phyloP scores from a whole-genome alignment of 805 yeast species.

The Isabelozyma pseudorhagii region DNA sequence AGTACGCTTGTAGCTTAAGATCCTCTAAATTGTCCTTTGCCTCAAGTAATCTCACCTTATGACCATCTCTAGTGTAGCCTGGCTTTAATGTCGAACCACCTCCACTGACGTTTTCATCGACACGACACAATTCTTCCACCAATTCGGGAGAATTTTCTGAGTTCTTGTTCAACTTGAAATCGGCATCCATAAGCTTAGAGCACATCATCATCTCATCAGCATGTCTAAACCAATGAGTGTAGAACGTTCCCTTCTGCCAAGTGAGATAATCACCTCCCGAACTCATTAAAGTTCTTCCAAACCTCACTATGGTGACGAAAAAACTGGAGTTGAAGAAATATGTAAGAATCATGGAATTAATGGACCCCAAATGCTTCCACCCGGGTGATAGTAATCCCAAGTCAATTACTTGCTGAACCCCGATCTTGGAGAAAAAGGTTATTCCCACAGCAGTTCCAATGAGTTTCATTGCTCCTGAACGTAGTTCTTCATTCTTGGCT shows the following conservation, averaged over 20 bases:
- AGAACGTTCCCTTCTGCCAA: conserved; percentile 65
- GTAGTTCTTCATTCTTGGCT: conserved; percentile 26
- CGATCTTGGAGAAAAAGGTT: conserved; percentile 38
- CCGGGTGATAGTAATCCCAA: conserved; percentile 35
- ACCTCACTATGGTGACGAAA: conserved; percentile 36
- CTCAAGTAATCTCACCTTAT: conserved; percentile 36
- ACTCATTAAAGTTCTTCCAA: conserved; percentile 35
- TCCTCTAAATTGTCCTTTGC: conserved; percentile 61
- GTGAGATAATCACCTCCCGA: conserved; percentile 52
- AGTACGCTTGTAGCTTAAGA: conserved; percentile 69
- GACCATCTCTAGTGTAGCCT: conserved; percentile 34
- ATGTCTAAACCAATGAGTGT: conserved; percentile 60
- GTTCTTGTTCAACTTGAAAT: conserved; percentile 47
- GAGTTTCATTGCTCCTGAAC: conserved; percentile 27
- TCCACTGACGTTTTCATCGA: conserved; percentile 19
- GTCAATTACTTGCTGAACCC: conserved; percentile 36
- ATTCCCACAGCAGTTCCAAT: conserved; percentile 29
- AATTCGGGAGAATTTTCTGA: conserved; percentile 30
- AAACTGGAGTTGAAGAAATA: conserved; percentile 39
- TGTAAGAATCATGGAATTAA: conserved; percentile 46
- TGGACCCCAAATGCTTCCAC: conserved; percentile 37
- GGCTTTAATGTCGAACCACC: conserved; percentile 27
- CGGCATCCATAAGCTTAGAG: conserved; percentile 62
- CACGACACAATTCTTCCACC: conserved; percentile 37
- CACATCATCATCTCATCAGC: conserved; percentile 69